Conservation (phyloP, 2,329 filamentous ascomycete genomes). For the Diaporthe velutina region DNA sequence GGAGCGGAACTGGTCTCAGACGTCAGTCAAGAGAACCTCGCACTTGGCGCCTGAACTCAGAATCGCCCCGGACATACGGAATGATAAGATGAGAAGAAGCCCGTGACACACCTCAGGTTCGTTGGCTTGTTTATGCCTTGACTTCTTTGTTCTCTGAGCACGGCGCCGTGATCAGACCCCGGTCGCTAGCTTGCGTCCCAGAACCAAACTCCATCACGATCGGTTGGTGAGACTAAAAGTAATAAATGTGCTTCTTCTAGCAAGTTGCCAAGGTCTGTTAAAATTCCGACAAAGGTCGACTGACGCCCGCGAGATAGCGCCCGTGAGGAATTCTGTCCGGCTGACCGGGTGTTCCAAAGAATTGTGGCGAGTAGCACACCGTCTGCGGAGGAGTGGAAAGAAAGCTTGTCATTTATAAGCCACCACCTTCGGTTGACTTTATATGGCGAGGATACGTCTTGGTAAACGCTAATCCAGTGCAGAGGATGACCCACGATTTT, state of each 20-base stretch:
- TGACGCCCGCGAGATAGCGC: neutral
- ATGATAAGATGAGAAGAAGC: slow-evolving; percentile 12
- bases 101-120: neutral
- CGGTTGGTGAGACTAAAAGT: slow-evolving; percentile 1
- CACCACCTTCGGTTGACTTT: neutral
- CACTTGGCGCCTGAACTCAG: slow-evolving; percentile 17
- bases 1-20: slow-evolving; percentile 7
- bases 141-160: neutral
- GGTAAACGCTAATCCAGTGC: neutral
- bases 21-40: slow-evolving; percentile 29
- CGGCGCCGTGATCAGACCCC: neutral
- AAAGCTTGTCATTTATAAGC: neutral
- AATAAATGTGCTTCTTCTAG: neutral
- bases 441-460: neutral
- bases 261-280: neutral
- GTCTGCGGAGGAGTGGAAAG: neutral
- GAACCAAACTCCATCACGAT: slow-evolving; percentile 2
- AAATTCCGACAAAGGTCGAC: neutral
- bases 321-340: neutral
- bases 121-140: neutral
- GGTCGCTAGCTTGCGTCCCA: neutral
- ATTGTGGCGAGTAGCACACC: neutral
- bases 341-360: slow-evolving; percentile 7
- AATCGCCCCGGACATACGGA: slow-evolving; percentile 11
- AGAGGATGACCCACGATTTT: neutral